These are phyloP conservation scores for Lepidopterella palustris DNA, from an alignment of 495 filamentous ascomycete genomes.

Conservation along the genomic window DNA sequence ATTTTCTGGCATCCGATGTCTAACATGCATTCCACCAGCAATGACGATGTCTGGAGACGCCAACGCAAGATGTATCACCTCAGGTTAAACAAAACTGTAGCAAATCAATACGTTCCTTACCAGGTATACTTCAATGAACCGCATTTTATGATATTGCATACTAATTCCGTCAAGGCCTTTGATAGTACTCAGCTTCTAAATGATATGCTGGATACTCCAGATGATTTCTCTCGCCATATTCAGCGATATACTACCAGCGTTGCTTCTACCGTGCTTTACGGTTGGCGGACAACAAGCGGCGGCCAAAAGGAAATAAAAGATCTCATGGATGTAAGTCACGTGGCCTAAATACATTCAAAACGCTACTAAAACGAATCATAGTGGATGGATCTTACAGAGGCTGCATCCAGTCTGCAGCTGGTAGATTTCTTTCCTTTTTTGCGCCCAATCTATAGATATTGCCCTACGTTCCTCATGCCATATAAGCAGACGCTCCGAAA, in stretches of 20 bases:
- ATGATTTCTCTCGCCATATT: constrained; percentile 1
- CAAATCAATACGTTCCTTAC: neutral
- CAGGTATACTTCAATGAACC: neutral
- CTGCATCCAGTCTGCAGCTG: neutral
- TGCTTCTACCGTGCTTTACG: constrained; percentile 1
- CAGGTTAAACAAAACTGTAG: neutral
- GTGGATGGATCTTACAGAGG: constrained; percentile 3
- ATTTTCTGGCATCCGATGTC: neutral
- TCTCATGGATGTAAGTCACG: constrained; percentile 2
- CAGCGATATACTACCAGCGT: constrained; percentile 3
- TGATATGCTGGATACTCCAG: neutral
- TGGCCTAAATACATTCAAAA: neutral
- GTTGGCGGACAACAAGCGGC: neutral
- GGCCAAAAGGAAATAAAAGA: neutral
- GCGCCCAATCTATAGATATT: neutral
- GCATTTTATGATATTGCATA: neutral
- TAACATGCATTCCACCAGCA: constrained; percentile 1
- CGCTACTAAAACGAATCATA: neutral
- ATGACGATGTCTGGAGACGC: constrained; percentile 1
- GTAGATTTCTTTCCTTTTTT: neutral
- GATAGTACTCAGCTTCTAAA: constrained; percentile 1
- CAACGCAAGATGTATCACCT: constrained; percentile 1
- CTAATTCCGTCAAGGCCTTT: neutral
- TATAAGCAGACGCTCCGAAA: neutral
- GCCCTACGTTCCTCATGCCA: neutral